Base-by-base conservation (phyloP, 2,329 filamentous ascomycete species). In the Colletotrichum paranaense region DNA sequence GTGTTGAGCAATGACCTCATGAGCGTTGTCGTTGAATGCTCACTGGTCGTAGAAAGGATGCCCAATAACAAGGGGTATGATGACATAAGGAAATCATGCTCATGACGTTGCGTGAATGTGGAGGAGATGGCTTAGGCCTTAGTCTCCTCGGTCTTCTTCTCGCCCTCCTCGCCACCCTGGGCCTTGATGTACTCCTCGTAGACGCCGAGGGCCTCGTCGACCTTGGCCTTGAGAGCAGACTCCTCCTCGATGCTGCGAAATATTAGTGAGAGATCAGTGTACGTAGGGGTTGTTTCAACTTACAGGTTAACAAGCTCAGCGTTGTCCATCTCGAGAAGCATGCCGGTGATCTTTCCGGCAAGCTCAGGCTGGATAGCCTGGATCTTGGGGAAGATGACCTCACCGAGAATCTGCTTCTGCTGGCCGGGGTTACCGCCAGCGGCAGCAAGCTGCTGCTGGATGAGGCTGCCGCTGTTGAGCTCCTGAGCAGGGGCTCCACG, bases 251-350 rank as follows among this genome's bases (percentile, higher is more conserved):
- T 95, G 76, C 95, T 98, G 78, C 84, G n/a, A 19, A 14, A 14
- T 62, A 65, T 78, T 67, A 76, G 64, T 71, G 64, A 75, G 55
- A 22, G 28, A 16, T 46, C 14, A 30, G 32, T 46, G 46, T 4
- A 14, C 19, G 4, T 42, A 22, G n/a, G 6, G 30, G 26, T 52
- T 32, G 19, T 22, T 5, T 1, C 11, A 62, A 94, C 95, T 94
- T 93, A 98, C 94, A 99, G 91, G 86, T 94, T 94, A 82, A 99
- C 90, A 79, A 99, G 89, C 88, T 99, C 97, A 71, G 89, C 84
- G 86, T 98, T 98, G 80, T 98, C 97, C 97, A 99, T 99, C 91
- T 99, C 97, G 80, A 99, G 87, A 80, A 99, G 93, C 97, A 99
- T 99, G 86, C 97, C 97, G 75, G 97, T 99, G 84, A 99, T 98